Base-by-base conservation (phyloP, 257 asterid species). In the Perilla frutescens region DNA sequence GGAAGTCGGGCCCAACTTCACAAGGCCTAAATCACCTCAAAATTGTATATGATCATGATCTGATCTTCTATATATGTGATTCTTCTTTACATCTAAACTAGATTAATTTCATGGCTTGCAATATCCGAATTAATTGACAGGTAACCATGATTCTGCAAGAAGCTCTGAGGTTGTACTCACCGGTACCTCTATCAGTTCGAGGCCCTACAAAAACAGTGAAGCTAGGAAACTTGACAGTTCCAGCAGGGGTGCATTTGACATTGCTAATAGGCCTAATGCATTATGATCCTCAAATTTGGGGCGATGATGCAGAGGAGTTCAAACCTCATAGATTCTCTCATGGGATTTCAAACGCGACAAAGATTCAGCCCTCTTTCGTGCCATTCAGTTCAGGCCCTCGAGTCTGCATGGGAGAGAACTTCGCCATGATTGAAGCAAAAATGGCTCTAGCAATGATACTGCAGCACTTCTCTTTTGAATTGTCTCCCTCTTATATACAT, bases 331-430 rank as follows among this genome's bases (percentile, higher is more conserved):
- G 83, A 55, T 83, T 83, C 43, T 76, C 76, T 0, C 41, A 75
- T 61, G 84, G 87, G 15, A 5, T 82, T 41, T 59, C 72, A 0
- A 50, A n/a, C 4, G 82, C 80, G 8, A 48, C 81, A n/a, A 70
- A 80, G 45, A 41, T 39, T 6, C 80, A 54, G 8, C 13, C 6
- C 57, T 49, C 79, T 13, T 83, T 66, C 59, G n/a, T 77, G 11
- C 87, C 85, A 3, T 83, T 80, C 43, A 55, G 81, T 7, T 50
- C 61, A n/a, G 87, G 84, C 11, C 87, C 87, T 34, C 68, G 82
- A 3, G 58, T 76, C 11, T 82, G 86, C 68, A 31, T 76, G 5
- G 83, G 81, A 0, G 81, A 79, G 32, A 74, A 68, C 74, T 62
- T 57, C 0, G 75, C 78, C 0, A 75, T 80, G 75, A 31, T 65